Evolutionary conservation across 2,329 filamentous ascomycete genomes (phyloP).

Genomic region (Emmonsiellopsis sp.): DNA sequence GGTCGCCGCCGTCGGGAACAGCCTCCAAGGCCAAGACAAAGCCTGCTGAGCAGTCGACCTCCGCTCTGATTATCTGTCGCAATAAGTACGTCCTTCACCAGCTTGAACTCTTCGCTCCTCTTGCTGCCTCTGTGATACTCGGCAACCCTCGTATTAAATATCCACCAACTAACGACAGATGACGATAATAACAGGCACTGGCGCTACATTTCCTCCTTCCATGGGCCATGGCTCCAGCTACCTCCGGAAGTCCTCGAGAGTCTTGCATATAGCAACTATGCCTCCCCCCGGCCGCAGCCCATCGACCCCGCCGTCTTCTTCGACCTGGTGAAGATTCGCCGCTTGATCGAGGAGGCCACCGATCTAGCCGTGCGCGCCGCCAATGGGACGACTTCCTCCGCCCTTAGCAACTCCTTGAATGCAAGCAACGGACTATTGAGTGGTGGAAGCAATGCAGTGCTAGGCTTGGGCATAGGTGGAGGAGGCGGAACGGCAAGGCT

Average conservation of each 20-base stretch:
- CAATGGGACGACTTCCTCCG: conserved; percentile 59
- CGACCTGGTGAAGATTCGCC: conserved; percentile 73
- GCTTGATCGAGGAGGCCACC: conserved; percentile 69
- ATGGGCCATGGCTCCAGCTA: conserved; percentile 74
- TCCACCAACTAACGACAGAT: too few relatives aligned
- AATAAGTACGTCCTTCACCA: conserved; percentile 47
- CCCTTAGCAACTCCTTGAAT: conserved; percentile 48
- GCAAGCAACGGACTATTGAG: conserved; percentile 42
- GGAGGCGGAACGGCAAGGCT: conserved; percentile 54
- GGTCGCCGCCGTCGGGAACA: conserved; percentile 6
- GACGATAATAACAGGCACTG: conserved; percentile 52
- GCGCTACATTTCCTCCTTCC: conserved; percentile 75
- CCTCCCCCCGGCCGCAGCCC: conserved; percentile 62
- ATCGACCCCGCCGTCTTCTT: conserved; percentile 75
- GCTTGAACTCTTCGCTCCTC: not conserved
- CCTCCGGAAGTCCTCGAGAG: conserved; percentile 70
- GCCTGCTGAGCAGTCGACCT: conserved; percentile 26
- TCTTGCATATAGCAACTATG: conserved; percentile 70
- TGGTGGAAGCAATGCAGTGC: conserved; percentile 40
- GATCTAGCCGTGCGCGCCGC: conserved; percentile 68
- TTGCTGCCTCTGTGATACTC: not conserved
- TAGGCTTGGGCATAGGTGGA: conserved; percentile 48
- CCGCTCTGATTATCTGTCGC: conserved; percentile 53
- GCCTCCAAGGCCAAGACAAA: conserved; percentile 5
- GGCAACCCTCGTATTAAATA: too few relatives aligned